Conservation (phyloP, 106 monocot genomes). For the Chionographis japonica region DNA sequence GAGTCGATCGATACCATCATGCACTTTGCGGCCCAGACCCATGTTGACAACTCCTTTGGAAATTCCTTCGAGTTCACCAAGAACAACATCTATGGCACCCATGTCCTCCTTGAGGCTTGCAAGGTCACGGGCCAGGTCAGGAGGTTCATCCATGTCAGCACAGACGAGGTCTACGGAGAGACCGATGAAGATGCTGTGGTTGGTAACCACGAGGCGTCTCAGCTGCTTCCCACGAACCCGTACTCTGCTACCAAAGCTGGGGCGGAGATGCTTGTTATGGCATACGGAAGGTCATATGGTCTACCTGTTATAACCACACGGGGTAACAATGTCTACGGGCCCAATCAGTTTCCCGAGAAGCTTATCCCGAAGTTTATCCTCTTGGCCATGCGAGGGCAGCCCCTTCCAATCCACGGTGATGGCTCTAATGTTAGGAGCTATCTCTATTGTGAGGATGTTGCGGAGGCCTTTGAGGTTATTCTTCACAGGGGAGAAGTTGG, state of each 20-base stretch:
- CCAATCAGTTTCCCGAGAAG: conserved; percentile 16
- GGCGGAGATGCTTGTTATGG: conserved; percentile 39
- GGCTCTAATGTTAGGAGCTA: conserved; percentile 13
- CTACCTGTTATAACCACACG: conserved; percentile 10
- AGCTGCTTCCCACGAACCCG: conserved; percentile 32
- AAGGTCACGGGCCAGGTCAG: conserved; percentile 2
- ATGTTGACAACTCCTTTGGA: conserved; percentile 33
- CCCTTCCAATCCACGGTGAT: conserved; percentile 10
- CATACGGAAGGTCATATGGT: conserved; percentile 7
- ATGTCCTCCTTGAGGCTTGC: conserved; percentile 10
- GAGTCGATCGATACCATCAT: conserved; percentile 33
- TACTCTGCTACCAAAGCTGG: conserved; percentile 36
- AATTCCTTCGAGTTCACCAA: conserved; percentile 36
- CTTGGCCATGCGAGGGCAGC: conserved; percentile 10
- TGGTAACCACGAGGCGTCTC: conserved; percentile 34
- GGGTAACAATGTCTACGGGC: conserved; percentile 9
- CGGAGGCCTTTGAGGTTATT: conserved; percentile 13
- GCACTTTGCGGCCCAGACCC: conserved; percentile 39
- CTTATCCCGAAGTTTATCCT: conserved; percentile 12
- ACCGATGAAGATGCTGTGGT: conserved; percentile 38
- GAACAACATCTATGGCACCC: conserved; percentile 20
- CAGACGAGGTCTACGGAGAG: conserved; percentile 26
- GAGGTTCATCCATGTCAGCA: conserved; percentile 8
- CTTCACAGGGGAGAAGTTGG: conserved; percentile 19
- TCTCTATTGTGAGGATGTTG: conserved; percentile 16